Conservation (phyloP, 164 flowering plant genomes). For the Vitis cinerea region DNA sequence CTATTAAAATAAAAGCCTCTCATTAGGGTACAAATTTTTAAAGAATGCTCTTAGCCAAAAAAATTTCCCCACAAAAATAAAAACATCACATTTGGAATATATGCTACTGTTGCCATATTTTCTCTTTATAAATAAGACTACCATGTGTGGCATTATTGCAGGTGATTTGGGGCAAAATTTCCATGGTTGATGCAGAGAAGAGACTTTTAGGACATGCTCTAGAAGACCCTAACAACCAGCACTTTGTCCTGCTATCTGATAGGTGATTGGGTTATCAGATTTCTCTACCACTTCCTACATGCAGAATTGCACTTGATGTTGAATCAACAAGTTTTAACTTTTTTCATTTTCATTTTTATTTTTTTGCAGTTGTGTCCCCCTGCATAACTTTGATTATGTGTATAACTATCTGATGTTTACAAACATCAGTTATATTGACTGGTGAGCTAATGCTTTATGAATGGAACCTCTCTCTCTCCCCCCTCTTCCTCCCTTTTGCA, state of each 20-base stretch:
- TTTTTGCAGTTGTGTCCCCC: conserved; percentile 72
- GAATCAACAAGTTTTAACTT: not conserved
- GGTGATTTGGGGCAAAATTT: conserved; percentile 80
- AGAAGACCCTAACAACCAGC: conserved; percentile 64
- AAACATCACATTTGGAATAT: too few species aligned
- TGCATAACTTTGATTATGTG: conserved; percentile 72
- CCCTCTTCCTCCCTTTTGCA: too few species aligned
- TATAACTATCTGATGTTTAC: conserved; percentile 73
- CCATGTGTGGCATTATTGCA: conserved; percentile 20
- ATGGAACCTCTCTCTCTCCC: not conserved
- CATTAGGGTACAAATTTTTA: too few species aligned
- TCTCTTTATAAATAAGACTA: too few species aligned
- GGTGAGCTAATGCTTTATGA: conserved; percentile 42
- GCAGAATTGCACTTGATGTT: conserved; percentile 5
- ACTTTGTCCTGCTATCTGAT: conserved; percentile 79
- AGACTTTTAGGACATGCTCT: conserved; percentile 74
- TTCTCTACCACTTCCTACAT: not conserved
- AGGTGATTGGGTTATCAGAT: conserved; percentile 38
- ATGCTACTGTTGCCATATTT: too few species aligned
- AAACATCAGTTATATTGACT: conserved; percentile 75
- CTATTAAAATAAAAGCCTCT: too few species aligned
- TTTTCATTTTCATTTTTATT: conserved; percentile 1
- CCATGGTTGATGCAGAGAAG: conserved; percentile 83
- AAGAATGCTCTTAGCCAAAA: too few species aligned
- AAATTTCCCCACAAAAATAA: too few species aligned